Conservation (phyloP, 2,329 filamentous ascomycete genomes). For the Zarea fungicola region DNA sequence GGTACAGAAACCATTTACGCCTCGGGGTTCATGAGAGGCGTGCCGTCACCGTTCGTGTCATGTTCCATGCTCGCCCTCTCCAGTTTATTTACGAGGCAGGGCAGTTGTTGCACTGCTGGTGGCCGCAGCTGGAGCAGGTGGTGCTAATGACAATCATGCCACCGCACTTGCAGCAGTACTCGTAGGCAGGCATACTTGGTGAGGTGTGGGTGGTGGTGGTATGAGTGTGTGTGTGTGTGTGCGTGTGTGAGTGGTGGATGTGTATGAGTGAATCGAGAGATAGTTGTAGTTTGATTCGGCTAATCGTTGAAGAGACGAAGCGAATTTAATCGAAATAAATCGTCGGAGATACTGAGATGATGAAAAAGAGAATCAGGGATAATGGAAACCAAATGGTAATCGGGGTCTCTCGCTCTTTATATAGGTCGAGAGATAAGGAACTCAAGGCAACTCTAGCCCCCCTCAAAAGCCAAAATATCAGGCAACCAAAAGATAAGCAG, state of each 20-base stretch:
- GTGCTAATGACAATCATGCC: constrained; percentile 54
- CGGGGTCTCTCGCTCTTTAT: constrained; percentile 5
- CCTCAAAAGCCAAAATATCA: constrained; percentile 6
- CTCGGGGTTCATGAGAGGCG: constrained; percentile 4
- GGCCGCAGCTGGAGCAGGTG: constrained; percentile 45
- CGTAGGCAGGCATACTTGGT: constrained; percentile 39
- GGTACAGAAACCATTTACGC: constrained; percentile 2
- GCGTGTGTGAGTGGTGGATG: neutral
- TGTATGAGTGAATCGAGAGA: no score
- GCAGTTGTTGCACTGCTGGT: constrained; percentile 46
- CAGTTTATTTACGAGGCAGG: constrained; percentile 25
- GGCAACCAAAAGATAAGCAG: constrained; percentile 13
- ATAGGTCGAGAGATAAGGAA: constrained; percentile 4
- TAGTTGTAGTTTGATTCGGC: neutral
- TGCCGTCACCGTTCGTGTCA: neutral
- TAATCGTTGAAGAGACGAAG: no score
- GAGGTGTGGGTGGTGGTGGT: constrained; percentile 10
- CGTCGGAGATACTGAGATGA: neutral
- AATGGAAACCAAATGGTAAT: neutral
- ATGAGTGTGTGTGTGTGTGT: constrained; percentile 9
- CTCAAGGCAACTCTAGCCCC: neutral
- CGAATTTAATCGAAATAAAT: neutral
- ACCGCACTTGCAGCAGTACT: constrained; percentile 52
- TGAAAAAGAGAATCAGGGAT: neutral
- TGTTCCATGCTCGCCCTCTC: no score